Conservation (phyloP, 2,329 filamentous ascomycete genomes). For the Arachnopeziza araneosa region DNA sequence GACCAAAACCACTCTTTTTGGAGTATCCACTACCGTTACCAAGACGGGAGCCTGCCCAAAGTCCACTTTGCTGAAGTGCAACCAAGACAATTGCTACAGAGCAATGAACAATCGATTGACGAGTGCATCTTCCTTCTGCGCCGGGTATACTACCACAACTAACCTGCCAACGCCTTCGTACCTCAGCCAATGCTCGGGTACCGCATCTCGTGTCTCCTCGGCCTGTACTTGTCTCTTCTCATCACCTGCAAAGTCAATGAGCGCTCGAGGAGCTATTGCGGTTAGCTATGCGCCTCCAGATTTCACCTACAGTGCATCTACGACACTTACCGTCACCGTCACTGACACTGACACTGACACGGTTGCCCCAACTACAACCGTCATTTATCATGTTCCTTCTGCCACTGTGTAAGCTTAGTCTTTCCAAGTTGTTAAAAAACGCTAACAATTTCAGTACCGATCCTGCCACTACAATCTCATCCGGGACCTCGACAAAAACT, state of each 20-base stretch:
- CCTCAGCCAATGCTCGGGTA: slow-evolving; percentile 3
- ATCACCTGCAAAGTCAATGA: background rate
- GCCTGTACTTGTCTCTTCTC: slow-evolving; percentile 1
- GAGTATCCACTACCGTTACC: background rate
- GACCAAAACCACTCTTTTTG: background rate
- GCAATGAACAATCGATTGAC: slow-evolving; percentile 1
- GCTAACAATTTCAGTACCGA: background rate
- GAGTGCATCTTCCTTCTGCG: slow-evolving; percentile 1
- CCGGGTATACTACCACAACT: background rate
- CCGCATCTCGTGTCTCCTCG: slow-evolving; percentile 4
- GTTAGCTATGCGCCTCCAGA: background rate
- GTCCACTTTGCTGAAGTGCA: background rate
- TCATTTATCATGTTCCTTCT: background rate
- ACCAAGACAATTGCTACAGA: slow-evolving; percentile 8
- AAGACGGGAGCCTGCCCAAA: background rate
- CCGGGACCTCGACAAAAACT: background rate
- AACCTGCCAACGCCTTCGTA: slow-evolving; percentile 5
- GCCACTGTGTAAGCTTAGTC: background rate
- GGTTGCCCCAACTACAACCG: background rate
- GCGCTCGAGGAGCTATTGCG: background rate
- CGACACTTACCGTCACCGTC: background rate
- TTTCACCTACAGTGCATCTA: background rate
- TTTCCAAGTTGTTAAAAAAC: background rate
- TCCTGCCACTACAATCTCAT: background rate
- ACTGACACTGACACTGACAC: background rate